Evolutionary conservation across 2,329 filamentous ascomycete genomes (phyloP).

Genomic region (Pyrenochaeta sp.): DNA sequence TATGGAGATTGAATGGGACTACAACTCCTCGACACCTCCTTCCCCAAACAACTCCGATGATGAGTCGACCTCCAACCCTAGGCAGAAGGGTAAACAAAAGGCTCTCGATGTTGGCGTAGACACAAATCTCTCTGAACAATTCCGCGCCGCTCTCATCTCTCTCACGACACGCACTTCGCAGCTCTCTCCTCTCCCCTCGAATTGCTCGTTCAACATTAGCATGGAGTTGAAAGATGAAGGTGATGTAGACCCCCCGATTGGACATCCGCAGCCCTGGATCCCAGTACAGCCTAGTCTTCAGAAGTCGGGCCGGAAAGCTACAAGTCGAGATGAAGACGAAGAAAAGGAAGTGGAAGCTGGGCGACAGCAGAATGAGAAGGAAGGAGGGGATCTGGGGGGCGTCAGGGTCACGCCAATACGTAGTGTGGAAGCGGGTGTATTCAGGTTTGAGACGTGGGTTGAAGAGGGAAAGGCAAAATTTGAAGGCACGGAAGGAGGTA

Average conservation of each 20-base stretch:
- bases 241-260: conserved; percentile 56
- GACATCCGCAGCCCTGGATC: conserved; percentile 67
- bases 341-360: conserved; percentile 17
- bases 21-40: conserved; percentile 4
- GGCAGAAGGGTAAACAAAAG: conserved; percentile 16
- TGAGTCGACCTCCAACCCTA: conserved; percentile 9
- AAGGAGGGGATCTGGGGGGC: conserved; percentile 57
- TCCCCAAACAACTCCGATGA: conserved; percentile 8
- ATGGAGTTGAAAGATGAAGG: conserved; percentile 73
- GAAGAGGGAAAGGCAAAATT: conserved; percentile 68
- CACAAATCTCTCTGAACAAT: conserved; percentile 74
- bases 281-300: conserved; percentile 62
- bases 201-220: conserved; percentile 78
- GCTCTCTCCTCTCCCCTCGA: conserved; percentile 66
- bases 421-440: conserved; percentile 69
- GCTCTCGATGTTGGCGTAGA: conserved; percentile 32
- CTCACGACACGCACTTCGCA: conserved; percentile 68
- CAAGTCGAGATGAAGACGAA: conserved; percentile 20
- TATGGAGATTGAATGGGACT: conserved; percentile 58
- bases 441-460: conserved; percentile 74
- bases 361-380: conserved; percentile 21
- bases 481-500: conserved; percentile 26
- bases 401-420: conserved; percentile 68
- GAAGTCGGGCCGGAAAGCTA: conserved; percentile 39
- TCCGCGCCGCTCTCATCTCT: conserved; percentile 72